A percentile compares a stretch with the other conserved stretches of the same genome.
Evolutionary conservation across 176 grass and related monocot species (phyloP).

Genomic region (Musa schizocarpa): DNA sequence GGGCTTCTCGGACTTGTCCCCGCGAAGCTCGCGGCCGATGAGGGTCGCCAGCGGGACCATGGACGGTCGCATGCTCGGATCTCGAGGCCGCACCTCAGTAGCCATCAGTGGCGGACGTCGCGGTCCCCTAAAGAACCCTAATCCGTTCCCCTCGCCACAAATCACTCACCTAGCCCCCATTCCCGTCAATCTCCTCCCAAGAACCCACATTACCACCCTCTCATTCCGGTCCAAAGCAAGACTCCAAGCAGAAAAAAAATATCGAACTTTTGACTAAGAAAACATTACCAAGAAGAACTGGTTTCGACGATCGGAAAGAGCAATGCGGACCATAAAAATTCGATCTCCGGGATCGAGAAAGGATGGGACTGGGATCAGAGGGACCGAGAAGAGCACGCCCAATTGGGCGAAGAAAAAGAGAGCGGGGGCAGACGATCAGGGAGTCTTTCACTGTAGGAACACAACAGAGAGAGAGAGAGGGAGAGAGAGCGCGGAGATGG

Average conservation of each 20-base stretch:
- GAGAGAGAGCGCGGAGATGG: neutral
- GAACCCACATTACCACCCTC: neutral
- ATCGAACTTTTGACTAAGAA: neutral
- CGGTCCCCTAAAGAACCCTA: slow-evolving; percentile 14
- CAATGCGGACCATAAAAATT: neutral
- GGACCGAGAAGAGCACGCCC: neutral
- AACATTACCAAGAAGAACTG: neutral
- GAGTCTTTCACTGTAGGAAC: no score
- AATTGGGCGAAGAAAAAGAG: neutral
- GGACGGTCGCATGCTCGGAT: slow-evolving; percentile 12
- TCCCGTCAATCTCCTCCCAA: neutral
- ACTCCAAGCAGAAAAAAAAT: neutral
- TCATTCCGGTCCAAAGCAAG: neutral
- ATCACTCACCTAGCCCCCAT: neutral
- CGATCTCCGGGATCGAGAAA: neutral
- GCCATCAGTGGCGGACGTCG: neutral
- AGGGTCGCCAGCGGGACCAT: slow-evolving; percentile 8
- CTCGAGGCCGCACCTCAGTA: slow-evolving; percentile 1
- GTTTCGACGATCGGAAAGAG: neutral
- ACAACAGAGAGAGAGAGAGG: neutral
- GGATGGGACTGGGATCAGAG: neutral
- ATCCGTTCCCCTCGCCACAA: neutral
- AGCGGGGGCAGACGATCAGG: neutral
- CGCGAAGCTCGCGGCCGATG: slow-evolving; percentile 40
- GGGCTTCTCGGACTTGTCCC: slow-evolving; percentile 58